Evolutionary conservation across 2,329 filamentous ascomycete species (phyloP).

Genomic region (Xylaria sp.): DNA sequence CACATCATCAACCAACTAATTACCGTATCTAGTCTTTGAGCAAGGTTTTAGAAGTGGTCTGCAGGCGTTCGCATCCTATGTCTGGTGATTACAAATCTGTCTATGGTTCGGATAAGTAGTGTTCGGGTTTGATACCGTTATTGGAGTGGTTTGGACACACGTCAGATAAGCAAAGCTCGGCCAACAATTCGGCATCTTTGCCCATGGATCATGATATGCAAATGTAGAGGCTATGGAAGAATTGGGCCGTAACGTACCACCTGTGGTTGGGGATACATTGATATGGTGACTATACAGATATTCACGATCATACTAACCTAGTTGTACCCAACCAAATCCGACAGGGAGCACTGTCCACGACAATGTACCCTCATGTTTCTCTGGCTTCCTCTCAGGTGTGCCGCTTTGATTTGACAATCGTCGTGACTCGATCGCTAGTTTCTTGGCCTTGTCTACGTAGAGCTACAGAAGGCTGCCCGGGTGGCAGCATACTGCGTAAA

Average conservation of each 20-base stretch:
- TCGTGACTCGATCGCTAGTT: constrained; percentile 2
- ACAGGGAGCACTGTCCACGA: background rate
- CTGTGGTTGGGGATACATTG: constrained; percentile 8
- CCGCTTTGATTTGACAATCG: background rate
- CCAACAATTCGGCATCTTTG: constrained; percentile 6
- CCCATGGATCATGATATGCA: background rate
- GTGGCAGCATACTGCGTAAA: constrained; percentile 4
- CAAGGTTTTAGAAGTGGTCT: background rate
- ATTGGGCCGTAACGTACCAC: background rate
- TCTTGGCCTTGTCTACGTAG: background rate
- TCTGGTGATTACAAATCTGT: constrained; percentile 8
- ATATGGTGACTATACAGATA: background rate
- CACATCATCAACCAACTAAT: background rate
- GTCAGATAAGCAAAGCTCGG: constrained; percentile 10
- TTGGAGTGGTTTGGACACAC: constrained; percentile 3
- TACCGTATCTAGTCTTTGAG: background rate
- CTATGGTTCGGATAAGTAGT: background rate
- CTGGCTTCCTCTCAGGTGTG: background rate
- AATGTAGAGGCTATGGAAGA: background rate
- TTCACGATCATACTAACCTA: background rate
- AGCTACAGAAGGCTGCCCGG: background rate
- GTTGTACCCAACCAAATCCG: background rate
- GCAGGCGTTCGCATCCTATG: background rate
- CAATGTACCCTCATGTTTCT: background rate
- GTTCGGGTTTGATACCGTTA: constrained; percentile 5